Evolutionary conservation across 805 yeast species (phyloP), one percentile per base, ranked within the genome.

Genomic region (Maudiozyma saulgeensis): DNA sequence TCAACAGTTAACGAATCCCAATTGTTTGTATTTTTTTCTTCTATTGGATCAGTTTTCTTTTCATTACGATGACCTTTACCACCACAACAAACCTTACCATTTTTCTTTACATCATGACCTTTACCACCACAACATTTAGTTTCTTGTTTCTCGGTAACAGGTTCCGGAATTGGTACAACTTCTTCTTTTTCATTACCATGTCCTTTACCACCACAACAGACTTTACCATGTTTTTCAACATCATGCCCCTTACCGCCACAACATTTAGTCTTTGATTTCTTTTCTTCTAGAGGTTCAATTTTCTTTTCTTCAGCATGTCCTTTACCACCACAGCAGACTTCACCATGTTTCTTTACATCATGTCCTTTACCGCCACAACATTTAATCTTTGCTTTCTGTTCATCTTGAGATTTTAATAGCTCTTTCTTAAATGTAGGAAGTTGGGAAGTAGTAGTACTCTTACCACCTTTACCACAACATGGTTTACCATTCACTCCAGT

Each of bases 281-380:
- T 28, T 18, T 41, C 23, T 46, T 48, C 43, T 4, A 18, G 26
- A 7, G 21, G 25, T 38, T 38, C 41, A 38, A 19, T 8, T 16
- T 38, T 18, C 4, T 21, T 15, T 41, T 23, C 21, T n/a, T 23
- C 6, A 12, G 67, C 60, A 25, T 45, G 47, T n/a, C 48, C 48
- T 37, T 31, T 39, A 19, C 65, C 60, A 15, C 72, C 71, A 52
- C 72, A 68, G 23, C 67, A 58, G 15, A 58, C 58, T 37, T 61
- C 61, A 18, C 44, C 37, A 28, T 16, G n/a, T 54, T 49, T 55
- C 46, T 51, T 48, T 6, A n/a, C 25, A 48, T 51, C 41, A 38
- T 44, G 41, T 16, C 48, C 48, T 16, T 25, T 26, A 23, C 48
- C 48, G 6, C 18, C 15, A 25, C 48, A 46, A 25, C 48, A 46